Conservation (phyloP, 2,329 filamentous ascomycete genomes). For the Colletotrichum noveboracense region DNA sequence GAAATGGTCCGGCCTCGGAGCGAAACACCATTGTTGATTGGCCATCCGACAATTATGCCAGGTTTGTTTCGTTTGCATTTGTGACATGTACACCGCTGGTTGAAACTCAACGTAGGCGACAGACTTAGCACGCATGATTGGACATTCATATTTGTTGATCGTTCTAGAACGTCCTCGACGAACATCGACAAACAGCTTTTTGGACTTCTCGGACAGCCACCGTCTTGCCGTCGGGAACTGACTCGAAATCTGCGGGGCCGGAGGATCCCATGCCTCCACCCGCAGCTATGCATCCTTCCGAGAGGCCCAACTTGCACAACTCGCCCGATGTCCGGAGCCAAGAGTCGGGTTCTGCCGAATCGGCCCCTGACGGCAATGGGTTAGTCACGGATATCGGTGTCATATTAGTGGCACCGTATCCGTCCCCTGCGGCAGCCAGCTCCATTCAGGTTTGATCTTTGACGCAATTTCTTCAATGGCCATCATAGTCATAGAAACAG, state of each 20-base stretch:
- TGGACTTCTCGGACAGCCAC: not conserved
- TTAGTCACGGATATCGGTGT: conserved; percentile 1
- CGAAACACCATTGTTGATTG: not conserved
- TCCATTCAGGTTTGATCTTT: not conserved
- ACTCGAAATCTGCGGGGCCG: conserved; percentile 4
- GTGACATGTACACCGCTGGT: not conserved
- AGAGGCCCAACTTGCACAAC: not conserved
- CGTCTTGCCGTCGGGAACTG: not conserved
- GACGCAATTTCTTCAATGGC: not conserved
- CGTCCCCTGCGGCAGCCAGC: not conserved
- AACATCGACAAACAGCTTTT: too few relatives aligned
- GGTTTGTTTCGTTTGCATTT: not conserved
- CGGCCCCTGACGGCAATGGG: not conserved
- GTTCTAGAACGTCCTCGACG: not conserved
- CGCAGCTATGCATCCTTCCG: not conserved
- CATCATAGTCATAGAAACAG: not conserved
- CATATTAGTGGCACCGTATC: not conserved
- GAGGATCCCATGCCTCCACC: not conserved
- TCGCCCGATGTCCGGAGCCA: conserved; percentile 9
- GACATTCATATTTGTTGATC: not conserved
- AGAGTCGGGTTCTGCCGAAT: not conserved
- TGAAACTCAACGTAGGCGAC: not conserved
- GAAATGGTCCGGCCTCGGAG: conserved; percentile 4
- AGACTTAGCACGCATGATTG: not conserved
- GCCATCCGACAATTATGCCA: not conserved